Evolutionary conservation across 1,139 yeast genomes (phyloP).

Genomic region (Lodderomyces margitis): DNA sequence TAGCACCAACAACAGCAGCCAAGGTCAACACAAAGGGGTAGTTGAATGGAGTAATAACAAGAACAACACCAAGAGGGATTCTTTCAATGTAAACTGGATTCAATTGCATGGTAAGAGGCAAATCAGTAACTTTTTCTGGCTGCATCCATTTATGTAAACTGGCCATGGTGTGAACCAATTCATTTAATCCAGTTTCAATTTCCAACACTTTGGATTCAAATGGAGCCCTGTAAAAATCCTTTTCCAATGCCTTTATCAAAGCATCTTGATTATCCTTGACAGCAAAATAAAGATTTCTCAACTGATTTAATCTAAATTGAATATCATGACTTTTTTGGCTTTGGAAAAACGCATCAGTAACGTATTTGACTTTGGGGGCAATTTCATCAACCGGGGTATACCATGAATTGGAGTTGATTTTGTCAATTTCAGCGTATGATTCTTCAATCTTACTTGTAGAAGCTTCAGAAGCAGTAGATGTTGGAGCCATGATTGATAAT

Average conservation of each 20-base stretch:
- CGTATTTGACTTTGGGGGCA: slow-evolving; percentile 41
- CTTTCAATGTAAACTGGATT: slow-evolving; percentile 54
- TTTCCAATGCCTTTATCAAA: slow-evolving; percentile 55
- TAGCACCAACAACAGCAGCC: slow-evolving; percentile 72
- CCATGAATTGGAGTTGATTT: slow-evolving; percentile 11
- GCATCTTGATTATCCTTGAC: slow-evolving; percentile 58
- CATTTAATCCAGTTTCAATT: slow-evolving; percentile 48
- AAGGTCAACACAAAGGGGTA: slow-evolving; percentile 71
- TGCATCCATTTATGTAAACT: slow-evolving; percentile 62
- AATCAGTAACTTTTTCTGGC: slow-evolving; percentile 46
- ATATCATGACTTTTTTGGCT: slow-evolving; percentile 53
- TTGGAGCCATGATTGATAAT: neutral
- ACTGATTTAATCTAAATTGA: slow-evolving; percentile 57
- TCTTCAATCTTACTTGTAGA: slow-evolving; percentile 12
- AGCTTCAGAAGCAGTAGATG: slow-evolving; percentile 6
- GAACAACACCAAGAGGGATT: slow-evolving; percentile 73
- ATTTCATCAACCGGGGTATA: slow-evolving; percentile 55
- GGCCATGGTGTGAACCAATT: slow-evolving; percentile 58
- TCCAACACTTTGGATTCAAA: slow-evolving; percentile 66
- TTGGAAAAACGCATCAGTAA: slow-evolving; percentile 44
- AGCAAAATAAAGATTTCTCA: slow-evolving; percentile 68
- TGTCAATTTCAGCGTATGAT: slow-evolving; percentile 12
- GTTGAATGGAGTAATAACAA: slow-evolving; percentile 83
- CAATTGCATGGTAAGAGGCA: slow-evolving; percentile 47
- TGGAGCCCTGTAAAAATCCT: slow-evolving; percentile 65